A percentile compares a stretch with the other conserved stretches of the same genome.
Conservation (phyloP, 768 basidiomycete species). For the Filobasidium floriforme region DNA sequence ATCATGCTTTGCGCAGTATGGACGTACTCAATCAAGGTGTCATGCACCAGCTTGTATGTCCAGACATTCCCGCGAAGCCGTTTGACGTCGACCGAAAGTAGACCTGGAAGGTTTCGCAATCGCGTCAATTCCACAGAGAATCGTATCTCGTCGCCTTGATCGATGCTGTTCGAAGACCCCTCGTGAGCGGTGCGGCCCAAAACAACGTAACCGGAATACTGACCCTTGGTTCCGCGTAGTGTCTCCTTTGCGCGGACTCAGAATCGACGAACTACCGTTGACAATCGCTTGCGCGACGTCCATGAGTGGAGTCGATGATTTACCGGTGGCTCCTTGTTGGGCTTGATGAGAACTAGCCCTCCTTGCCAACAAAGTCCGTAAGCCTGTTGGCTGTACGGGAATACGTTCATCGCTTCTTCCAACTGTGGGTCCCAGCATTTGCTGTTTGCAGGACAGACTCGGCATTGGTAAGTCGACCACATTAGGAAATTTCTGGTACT, state of each 20-base stretch:
- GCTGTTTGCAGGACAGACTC: no score
- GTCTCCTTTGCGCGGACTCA: conserved; percentile 64
- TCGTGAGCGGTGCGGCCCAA: background rate
- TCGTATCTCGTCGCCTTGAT: conserved; percentile 89
- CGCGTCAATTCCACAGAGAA: conserved; percentile 91
- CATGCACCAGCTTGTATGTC: conserved; percentile 55
- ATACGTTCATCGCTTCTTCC: no score
- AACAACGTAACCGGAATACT: background rate
- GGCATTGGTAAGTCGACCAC: no score
- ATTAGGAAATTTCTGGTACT: no score
- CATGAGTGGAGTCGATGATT: conserved; percentile 1
- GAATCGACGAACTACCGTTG: conserved; percentile 45
- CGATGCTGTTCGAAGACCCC: conserved; percentile 50
- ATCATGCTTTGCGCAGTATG: background rate
- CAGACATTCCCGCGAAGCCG: conserved; percentile 83
- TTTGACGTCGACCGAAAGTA: conserved; percentile 85
- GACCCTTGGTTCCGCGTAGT: conserved; percentile 29
- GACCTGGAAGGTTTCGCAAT: conserved; percentile 78
- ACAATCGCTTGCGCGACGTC: conserved; percentile 8
- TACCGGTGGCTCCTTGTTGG: background rate
- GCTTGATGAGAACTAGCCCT: background rate
- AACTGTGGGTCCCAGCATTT: no score
- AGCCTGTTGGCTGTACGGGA: background rate
- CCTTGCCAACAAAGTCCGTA: background rate
- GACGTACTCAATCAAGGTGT: conserved; percentile 43